Base-by-base conservation (phyloP, 108 stramenopile species). In the Fragilaria crotonensis region DNA sequence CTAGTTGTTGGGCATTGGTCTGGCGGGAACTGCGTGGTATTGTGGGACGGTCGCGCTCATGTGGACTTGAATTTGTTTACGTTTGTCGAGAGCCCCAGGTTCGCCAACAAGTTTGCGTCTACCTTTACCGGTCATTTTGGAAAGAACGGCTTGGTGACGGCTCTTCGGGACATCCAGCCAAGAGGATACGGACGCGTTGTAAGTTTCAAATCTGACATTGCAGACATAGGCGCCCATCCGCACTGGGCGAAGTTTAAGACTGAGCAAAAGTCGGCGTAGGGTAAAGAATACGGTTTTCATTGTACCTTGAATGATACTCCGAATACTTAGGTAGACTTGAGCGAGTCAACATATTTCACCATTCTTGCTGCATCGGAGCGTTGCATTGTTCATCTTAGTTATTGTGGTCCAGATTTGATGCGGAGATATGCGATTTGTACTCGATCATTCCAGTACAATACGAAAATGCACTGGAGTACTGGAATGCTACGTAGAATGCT, bases 21-120 rank as follows among this genome's bases (percentile, higher is more conserved):
- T 0, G 53, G 51, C 33, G 82, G 72, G 21, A 71, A 59, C 27
- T 47, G 73, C 2, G 45, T 62, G 7, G 56, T 72, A 5, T 71
- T 79, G 17, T 87, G 83, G 82, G 86, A 87, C 63, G 86, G 86
- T 30, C 53, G 51, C 22, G 49, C 25, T 18, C 76, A 76, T 32
- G 53, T 87, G 28, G 74, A 80, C 45, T 55, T 82, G 23, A 87
- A 87, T 52, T 36, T 81, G 5, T 87, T 82, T 62, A 64, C 74
- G 9, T 70, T 67, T 25, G 63, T 69, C 48, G 77, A 85, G 57
- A 52, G 18, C 36, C 4, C 17, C 26, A 29, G 59, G 27, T 18
- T 18, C 2, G 33, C 36, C 17, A 23, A 52, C 17, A 27, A 31
- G 14, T 55, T 44, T 41, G 25, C 52, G 7, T 21, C 21, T 56